Conservation (phyloP, 306 rosid species). For the Parietaria judaica region DNA sequence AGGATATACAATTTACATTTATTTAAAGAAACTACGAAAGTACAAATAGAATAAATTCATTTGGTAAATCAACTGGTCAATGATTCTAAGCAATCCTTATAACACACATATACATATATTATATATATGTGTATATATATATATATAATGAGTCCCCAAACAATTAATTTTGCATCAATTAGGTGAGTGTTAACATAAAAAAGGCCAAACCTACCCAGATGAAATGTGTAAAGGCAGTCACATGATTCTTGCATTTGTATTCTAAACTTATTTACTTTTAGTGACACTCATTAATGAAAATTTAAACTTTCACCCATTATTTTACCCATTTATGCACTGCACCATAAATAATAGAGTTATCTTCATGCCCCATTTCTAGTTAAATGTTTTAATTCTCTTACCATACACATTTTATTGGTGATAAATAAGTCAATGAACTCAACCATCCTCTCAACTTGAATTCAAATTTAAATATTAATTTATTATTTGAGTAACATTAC, state of each 20-base stretch:
- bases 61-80: background rate
- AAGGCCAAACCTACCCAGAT: slow-evolving; percentile 17
- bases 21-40: background rate
- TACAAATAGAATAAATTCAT: background rate
- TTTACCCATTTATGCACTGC: slow-evolving; percentile 21
- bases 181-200: slow-evolving; percentile 13
- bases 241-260: slow-evolving; percentile 43
- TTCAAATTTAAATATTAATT: no score
- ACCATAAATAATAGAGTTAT: background rate
- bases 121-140: no score
- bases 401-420: background rate
- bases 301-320: slow-evolving; percentile 29
- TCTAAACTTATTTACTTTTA: slow-evolving; percentile 12
- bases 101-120: no score
- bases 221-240: slow-evolving; percentile 52
- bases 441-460: no score
- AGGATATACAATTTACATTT: background rate
- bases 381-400: background rate
- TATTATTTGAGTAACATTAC: background rate
- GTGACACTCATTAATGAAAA: slow-evolving; percentile 48
- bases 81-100: background rate
- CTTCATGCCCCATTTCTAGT: background rate
- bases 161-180: background rate
- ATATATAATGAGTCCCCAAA: no score
- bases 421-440: background rate